phyloP scores from a whole-genome alignment of 768 basidiomycete species.

The Cystobasidium ongulense region DNA sequence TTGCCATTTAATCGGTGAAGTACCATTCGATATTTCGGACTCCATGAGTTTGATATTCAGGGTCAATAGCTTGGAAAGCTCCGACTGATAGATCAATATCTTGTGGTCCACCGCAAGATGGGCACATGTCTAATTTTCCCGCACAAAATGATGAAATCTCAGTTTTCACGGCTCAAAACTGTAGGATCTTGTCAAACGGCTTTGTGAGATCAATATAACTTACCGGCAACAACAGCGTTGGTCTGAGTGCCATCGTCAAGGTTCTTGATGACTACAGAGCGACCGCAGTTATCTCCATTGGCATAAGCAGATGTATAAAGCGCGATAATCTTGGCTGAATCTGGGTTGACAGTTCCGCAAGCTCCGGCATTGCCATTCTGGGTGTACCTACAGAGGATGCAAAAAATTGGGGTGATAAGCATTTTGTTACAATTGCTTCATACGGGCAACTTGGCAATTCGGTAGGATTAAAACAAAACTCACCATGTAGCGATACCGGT shows the following conservation, averaged over 20 bases:
- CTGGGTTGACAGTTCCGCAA: constrained; percentile 59
- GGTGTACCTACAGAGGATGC: neutral
- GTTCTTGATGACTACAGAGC: constrained; percentile 33
- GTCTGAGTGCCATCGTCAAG: constrained; percentile 33
- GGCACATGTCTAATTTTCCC: constrained; percentile 12
- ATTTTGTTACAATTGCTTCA: neutral
- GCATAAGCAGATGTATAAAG: constrained; percentile 37
- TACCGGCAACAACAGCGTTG: constrained; percentile 35
- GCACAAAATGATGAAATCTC: neutral
- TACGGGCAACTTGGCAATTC: neutral
- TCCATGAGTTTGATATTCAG: constrained; percentile 21
- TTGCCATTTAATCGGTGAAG: constrained; percentile 2
- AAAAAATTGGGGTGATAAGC: neutral
- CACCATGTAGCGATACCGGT: constrained; percentile 19
- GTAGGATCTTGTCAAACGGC: no score
- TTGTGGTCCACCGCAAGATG: neutral
- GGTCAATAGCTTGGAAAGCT: constrained; percentile 34
- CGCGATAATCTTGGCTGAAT: constrained; percentile 49
- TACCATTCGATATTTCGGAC: constrained; percentile 25
- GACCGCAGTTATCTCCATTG: constrained; percentile 35
- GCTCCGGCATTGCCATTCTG: constrained; percentile 55
- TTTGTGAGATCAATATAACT: neutral
- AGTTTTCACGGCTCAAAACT: neutral
- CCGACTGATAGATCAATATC: constrained; percentile 35
- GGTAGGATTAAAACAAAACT: neutral